A percentile compares a stretch with the other conserved stretches of the same genome.
These are phyloP conservation scores for Globisporangium orthogonon DNA, from an alignment of 352 stramenopile species.

Conservation along the genomic window DNA sequence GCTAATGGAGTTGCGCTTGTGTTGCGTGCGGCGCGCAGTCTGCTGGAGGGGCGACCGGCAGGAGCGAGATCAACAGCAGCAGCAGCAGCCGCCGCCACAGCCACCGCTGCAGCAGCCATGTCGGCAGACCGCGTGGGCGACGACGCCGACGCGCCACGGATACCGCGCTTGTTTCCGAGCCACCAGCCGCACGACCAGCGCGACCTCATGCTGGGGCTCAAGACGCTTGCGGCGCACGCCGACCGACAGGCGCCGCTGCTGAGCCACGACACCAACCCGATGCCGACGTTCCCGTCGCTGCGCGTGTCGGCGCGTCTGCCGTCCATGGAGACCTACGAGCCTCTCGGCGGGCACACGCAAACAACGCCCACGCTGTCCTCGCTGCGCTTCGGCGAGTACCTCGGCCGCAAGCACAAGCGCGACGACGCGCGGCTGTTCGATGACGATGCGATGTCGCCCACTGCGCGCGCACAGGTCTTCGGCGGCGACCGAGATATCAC, in stretches of 20 bases:
- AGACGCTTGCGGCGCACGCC: slow-evolving; percentile 23
- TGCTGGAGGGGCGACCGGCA: slow-evolving; percentile 19
- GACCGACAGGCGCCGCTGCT: slow-evolving; percentile 15
- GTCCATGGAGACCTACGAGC: not conserved
- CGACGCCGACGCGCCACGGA: slow-evolving; percentile 13
- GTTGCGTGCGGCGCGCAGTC: slow-evolving; percentile 17
- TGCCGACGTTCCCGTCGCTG: slow-evolving; percentile 8
- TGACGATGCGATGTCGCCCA: slow-evolving; percentile 29
- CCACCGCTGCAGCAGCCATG: not conserved
- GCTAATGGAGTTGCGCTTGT: slow-evolving; percentile 20
- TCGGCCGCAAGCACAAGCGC: slow-evolving; percentile 26
- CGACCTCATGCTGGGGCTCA: slow-evolving; percentile 29
- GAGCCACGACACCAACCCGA: slow-evolving; percentile 5
- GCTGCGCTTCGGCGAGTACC: slow-evolving; percentile 17
- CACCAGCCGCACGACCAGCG: slow-evolving; percentile 3
- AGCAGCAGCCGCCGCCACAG: not conserved
- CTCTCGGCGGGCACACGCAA: not conserved
- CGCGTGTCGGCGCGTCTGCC: slow-evolving; percentile 5
- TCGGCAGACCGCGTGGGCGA: not conserved
- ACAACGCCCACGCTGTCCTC: slow-evolving; percentile 1
- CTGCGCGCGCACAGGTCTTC: slow-evolving; percentile 30
- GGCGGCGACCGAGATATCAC: slow-evolving; percentile 11
- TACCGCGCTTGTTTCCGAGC: slow-evolving; percentile 15
- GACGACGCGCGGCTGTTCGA: slow-evolving; percentile 21
- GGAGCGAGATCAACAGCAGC: not conserved